Evolutionary conservation across 371 early-diverging fungal species (phyloP).

Genomic region (Saksenaea oblongispora): DNA sequence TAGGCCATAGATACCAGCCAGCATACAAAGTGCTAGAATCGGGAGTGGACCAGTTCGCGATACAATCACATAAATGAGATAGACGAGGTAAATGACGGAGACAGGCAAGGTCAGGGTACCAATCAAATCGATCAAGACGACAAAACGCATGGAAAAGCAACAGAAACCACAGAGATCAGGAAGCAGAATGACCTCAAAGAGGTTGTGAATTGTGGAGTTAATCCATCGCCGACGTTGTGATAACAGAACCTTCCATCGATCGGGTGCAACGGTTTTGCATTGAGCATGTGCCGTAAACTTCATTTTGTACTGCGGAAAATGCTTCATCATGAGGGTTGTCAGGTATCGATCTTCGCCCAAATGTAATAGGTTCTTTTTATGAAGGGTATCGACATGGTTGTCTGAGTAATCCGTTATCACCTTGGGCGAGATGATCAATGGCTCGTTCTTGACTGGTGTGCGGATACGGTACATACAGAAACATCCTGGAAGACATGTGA

Average conservation of each 20-base stretch:
- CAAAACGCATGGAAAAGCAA: constrained; percentile 97
- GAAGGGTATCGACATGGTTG: constrained; percentile 92
- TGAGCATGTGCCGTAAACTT: constrained; percentile 92
- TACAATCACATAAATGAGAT: constrained; percentile 45
- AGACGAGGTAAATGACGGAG: constrained; percentile 66
- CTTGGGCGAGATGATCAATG: constrained; percentile 60
- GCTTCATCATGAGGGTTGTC: constrained; percentile 94
- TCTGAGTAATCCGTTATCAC: constrained; percentile 89
- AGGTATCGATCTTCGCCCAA: constrained; percentile 97
- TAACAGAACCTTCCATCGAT: constrained; percentile 81
- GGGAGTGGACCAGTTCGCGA: constrained; percentile 53
- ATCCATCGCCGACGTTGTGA: constrained; percentile 98
- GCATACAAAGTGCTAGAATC: constrained; percentile 66
- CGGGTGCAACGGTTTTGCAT: constrained; percentile 93
- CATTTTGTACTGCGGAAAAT: constrained; percentile 91
- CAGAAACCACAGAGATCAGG: constrained; percentile 94
- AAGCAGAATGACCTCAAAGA: constrained; percentile 89
- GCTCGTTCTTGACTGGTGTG: constrained; percentile 67
- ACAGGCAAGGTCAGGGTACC: constrained; percentile 96
- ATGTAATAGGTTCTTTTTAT: constrained; percentile 95
- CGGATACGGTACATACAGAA: constrained; percentile 93
- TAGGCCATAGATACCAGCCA: constrained; percentile 80
- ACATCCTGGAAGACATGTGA: constrained; percentile 93
- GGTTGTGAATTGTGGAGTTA: constrained; percentile 95
- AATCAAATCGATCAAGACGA: constrained; percentile 91